Evolutionary conservation across 495 filamentous ascomycete species (phyloP).

Genomic region (Talaromyces ruber): DNA sequence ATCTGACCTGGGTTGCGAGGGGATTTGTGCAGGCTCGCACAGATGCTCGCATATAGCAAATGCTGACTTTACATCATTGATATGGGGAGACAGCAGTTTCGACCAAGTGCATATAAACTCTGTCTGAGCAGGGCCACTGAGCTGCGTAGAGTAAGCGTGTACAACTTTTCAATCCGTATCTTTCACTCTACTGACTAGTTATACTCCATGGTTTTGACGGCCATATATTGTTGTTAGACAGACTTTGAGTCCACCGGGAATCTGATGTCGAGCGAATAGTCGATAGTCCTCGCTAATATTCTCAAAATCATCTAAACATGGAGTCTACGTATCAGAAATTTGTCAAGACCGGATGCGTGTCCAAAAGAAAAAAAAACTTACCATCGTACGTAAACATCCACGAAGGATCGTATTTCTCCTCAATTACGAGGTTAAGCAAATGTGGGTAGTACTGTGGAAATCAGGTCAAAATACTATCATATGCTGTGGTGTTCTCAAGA

Average conservation of each 20-base stretch:
- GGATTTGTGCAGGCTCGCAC: neutral
- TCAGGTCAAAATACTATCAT: neutral
- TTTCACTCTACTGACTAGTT: neutral
- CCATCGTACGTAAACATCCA: conserved; percentile 22
- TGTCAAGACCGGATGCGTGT: neutral
- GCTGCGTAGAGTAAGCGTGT: neutral
- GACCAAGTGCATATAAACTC: neutral
- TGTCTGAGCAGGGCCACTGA: neutral
- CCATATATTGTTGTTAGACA: conserved; percentile 18
- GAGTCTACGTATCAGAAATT: neutral
- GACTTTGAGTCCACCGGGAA: conserved; percentile 18
- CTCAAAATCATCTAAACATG: conserved; percentile 15
- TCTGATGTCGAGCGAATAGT: conserved; percentile 13
- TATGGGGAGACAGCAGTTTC: neutral
- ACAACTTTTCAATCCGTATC: too few relatives aligned
- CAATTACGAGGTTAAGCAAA: conserved; percentile 15
- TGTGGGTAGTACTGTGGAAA: conserved; percentile 19
- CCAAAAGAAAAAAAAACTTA: neutral
- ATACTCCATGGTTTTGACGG: neutral
- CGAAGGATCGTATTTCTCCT: conserved; percentile 19
- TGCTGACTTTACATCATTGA: neutral
- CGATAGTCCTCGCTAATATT: conserved; percentile 17
- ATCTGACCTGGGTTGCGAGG: neutral
- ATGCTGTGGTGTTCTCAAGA: neutral
- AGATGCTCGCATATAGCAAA: neutral